Conservation (phyloP, 768 basidiomycete species). For the Lactarius vividus region DNA sequence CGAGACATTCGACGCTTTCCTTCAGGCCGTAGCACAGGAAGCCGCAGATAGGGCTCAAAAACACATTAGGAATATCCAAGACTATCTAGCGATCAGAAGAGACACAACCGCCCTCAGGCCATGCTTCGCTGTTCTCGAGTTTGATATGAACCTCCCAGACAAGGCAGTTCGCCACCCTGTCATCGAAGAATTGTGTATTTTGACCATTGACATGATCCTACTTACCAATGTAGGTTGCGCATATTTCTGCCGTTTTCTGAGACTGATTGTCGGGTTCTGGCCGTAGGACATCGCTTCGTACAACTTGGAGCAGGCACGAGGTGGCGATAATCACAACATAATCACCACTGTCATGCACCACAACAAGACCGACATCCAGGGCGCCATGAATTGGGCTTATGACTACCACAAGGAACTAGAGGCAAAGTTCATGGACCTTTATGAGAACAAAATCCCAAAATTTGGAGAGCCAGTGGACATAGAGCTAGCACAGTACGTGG, state of each 20-base stretch:
- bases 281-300: slow-evolving; percentile 35
- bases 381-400: slow-evolving; percentile 37
- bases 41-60: slow-evolving; percentile 22
- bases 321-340: slow-evolving; percentile 41
- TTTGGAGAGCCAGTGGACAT: slow-evolving; percentile 40
- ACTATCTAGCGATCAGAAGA: slow-evolving; percentile 25
- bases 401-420: slow-evolving; percentile 34
- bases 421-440: slow-evolving; percentile 33
- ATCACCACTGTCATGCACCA: slow-evolving; percentile 46
- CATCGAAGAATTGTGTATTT: slow-evolving; percentile 18
- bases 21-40: slow-evolving; percentile 23
- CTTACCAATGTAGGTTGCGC: slow-evolving; percentile 19
- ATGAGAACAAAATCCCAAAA: slow-evolving; percentile 35
- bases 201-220: slow-evolving; percentile 26
- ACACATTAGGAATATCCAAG: slow-evolving; percentile 20
- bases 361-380: slow-evolving; percentile 34
- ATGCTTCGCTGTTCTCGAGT: slow-evolving; percentile 23
- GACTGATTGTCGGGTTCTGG: not conserved
- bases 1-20: slow-evolving; percentile 23
- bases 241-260: not conserved
- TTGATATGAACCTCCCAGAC: slow-evolving; percentile 21
- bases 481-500: slow-evolving; percentile 38
- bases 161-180: slow-evolving; percentile 20
- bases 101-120: slow-evolving; percentile 25
- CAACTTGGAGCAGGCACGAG: slow-evolving; percentile 38